Evolutionary conservation across 768 basidiomycete genomes (phyloP), one percentile per base, ranked within the genome.

Genomic region (Amylocystis lapponica): DNA sequence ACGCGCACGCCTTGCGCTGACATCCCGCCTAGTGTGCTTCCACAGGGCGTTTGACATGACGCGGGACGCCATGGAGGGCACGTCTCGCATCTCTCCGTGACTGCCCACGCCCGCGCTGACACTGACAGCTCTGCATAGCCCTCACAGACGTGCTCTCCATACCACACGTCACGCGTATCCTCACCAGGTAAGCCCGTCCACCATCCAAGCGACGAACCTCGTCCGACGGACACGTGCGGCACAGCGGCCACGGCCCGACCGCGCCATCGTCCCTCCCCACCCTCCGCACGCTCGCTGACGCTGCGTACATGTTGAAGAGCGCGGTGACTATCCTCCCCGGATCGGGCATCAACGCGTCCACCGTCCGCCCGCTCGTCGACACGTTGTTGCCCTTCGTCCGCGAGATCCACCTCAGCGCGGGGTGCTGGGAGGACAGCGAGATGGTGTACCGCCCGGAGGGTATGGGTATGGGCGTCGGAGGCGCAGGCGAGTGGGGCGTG

Each of bases 161-260:
- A 23, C 66, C 69, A 21, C 82, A 83, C 1, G 70, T 91, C 36
- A 79, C 81, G n/a, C 76, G 89, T 21, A 74, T 92, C 47, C 59
- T 91, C 39, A 89, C 89, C 11, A 89, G 88, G 88, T 82, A 55
- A n/a, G n/a, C n/a, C n/a, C n/a, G n/a, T n/a, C n/a, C n/a, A n/a
- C n/a, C n/a, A n/a, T n/a, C n/a, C n/a, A n/a, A n/a, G n/a, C n/a
- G n/a, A n/a, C n/a, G n/a, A n/a, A n/a, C n/a, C n/a, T n/a, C n/a
- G n/a, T n/a, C n/a, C n/a, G n/a, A n/a, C n/a, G n/a, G n/a, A n/a
- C n/a, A n/a, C n/a, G n/a, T n/a, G n/a, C n/a, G n/a, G n/a, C 23
- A 11, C 39, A 82, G 84, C 57, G 84, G 84, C 9, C 77, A 76
- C 42, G 66, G 67, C 23, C 61, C 49, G 36, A n/a, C 66, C 6